Base-by-base conservation (phyloP, 108 stramenopile genomes). In the Cyclotella kingstonii region DNA sequence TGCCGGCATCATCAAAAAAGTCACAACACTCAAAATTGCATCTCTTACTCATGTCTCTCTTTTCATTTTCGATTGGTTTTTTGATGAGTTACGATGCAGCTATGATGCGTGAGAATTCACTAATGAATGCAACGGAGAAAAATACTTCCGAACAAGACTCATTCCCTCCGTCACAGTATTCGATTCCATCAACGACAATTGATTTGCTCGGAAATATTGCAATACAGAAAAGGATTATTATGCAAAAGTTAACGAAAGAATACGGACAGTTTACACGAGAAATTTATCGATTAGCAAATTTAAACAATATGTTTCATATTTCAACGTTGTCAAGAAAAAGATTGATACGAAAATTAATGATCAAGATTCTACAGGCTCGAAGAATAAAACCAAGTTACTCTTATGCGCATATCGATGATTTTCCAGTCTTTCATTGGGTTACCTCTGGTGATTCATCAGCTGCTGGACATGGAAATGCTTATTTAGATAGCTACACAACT, bases 401-500 rank as follows among this genome's bases (percentile, higher is more conserved):
- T 12, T 27, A 54, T 33, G 25, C 27, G 10, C 0, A 9, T 18
- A 21, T 3, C 3, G 42, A 28, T 15, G 21, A 52, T 48, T 14
- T 5, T 17, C 51, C 63, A 29, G 34, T 42, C 4, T 70, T 70
- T 54, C 60, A 50, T 25, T 70, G 60, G 68, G 51, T 53, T 9
- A 70, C 68, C 10, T 31, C 39, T 7, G 68, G 68, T 26, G 68
- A 70, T 63, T 45, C 60, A 6, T 40, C 52, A 30, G 68, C 68
- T 17, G 67, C 67, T 10, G 68, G 60, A 27, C 51, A 70, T 34
- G 68, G 68, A 18, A 70, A 70, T 35, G 12, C 29, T n/a, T 62
- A n/a, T 42, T 42, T 50, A 33, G 60, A 70, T 17, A 63, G 68
- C 18, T 70, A 70, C 48, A 70, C 68, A 25, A n/a, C 60, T 7